A percentile compares a stretch with the other conserved stretches of the same genome.
These are phyloP conservation scores for Neobulgaria alba DNA, from an alignment of 2,329 filamentous ascomycete genomes.

Conservation along the genomic window DNA sequence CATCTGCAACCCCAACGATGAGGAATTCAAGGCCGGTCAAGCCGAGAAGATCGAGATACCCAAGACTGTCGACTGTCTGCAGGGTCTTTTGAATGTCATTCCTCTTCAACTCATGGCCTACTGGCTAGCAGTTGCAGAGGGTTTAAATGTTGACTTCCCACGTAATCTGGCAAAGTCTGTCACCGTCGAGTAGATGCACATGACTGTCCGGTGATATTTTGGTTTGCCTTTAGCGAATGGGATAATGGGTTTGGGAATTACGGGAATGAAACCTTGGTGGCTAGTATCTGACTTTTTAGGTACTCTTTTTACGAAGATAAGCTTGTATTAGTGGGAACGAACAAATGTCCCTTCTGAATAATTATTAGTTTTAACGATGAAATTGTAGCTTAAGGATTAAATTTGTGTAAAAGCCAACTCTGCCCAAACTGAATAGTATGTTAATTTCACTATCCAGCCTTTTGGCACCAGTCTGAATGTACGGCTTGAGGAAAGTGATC, in stretches of 20 bases:
- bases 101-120: conserved; percentile 97
- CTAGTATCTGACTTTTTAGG: conserved; percentile 1
- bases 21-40: conserved; percentile 79
- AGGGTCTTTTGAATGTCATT: conserved; percentile 96
- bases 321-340: too few relatives aligned
- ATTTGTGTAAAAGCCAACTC: too few relatives aligned
- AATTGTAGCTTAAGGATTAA: too few relatives aligned
- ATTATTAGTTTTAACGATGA: too few relatives aligned
- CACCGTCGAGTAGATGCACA: conserved; percentile 72
- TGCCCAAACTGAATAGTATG: too few relatives aligned
- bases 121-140: conserved; percentile 95
- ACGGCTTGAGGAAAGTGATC: too few relatives aligned
- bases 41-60: conserved; percentile 98
- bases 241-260: conserved; percentile 5
- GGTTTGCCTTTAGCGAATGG: conserved; percentile 13
- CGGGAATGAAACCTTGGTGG: conserved; percentile 4
- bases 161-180: conserved; percentile 98
- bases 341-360: too few relatives aligned
- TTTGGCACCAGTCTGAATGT: too few relatives aligned
- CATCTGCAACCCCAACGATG: conserved; percentile 87
- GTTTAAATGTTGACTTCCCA: conserved; percentile 96
- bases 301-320: conserved; percentile 1
- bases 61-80: conserved; percentile 87
- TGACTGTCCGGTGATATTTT: conserved; percentile 7
- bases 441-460: too few relatives aligned